Evolutionary conservation across 208 protist genomes (phyloP).

Genomic region (Spongospora subterranea): DNA sequence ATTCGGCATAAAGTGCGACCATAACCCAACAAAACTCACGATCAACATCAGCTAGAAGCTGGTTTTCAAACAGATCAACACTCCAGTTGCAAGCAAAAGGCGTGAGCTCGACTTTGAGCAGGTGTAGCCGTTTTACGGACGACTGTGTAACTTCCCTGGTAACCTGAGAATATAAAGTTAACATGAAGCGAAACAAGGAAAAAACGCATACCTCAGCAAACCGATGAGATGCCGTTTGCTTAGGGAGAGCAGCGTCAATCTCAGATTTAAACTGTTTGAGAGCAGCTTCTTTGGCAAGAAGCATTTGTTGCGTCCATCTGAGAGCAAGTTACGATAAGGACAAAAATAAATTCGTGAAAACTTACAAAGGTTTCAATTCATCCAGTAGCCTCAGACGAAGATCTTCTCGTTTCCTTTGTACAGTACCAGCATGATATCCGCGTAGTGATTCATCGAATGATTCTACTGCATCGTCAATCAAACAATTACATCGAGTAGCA

Average conservation of each 20-base stretch:
- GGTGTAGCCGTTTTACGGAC: not conserved
- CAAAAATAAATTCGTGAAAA: not conserved
- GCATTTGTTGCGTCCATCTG: conserved; percentile 20
- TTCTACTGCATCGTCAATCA: not conserved
- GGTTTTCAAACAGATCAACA: not conserved
- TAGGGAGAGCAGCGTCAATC: not conserved
- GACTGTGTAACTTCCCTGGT: not conserved
- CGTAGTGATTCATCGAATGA: not conserved
- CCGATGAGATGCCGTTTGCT: conserved; percentile 21
- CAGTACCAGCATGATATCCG: conserved; percentile 1
- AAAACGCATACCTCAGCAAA: not conserved
- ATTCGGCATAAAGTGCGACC: not conserved
- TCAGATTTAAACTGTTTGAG: not conserved
- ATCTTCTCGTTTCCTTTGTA: not conserved
- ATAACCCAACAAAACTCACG: not conserved
- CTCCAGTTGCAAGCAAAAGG: not conserved
- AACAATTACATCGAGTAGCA: not conserved
- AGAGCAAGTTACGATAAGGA: not conserved
- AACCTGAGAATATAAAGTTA: not conserved
- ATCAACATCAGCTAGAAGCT: conserved; percentile 24
- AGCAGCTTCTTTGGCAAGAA: not conserved
- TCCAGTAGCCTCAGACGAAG: not conserved
- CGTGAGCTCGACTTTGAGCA: not conserved
- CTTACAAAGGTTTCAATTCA: conserved; percentile 12
- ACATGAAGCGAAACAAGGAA: not conserved